These are phyloP conservation scores for Wickerhamomyces mucosus DNA, from an alignment of 805 yeast genomes.

Conservation along the genomic window DNA sequence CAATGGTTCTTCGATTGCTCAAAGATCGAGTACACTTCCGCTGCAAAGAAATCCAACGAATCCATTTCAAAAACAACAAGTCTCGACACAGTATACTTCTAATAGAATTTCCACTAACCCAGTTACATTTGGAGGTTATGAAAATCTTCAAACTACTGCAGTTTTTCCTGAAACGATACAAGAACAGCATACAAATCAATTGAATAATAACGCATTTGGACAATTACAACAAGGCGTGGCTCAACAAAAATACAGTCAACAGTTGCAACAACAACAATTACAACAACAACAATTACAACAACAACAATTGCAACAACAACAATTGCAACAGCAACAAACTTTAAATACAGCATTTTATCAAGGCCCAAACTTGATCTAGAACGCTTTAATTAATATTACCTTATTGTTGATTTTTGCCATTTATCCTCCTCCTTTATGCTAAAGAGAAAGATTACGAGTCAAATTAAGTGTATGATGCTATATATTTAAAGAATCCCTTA, in stretches of 20 bases:
- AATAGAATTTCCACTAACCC: constrained; percentile 23
- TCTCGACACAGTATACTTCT: constrained; percentile 14
- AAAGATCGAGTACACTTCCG: constrained; percentile 1
- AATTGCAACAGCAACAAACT: constrained; percentile 1
- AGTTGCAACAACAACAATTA: constrained; percentile 6
- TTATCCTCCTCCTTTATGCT: too few species aligned
- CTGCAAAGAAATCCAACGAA: constrained; percentile 20
- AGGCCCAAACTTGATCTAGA: constrained; percentile 3
- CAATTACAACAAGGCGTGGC: constrained; percentile 21
- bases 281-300: constrained; percentile 10
- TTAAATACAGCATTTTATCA: neutral
- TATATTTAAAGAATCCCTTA: neutral
- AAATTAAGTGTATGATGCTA: neutral
- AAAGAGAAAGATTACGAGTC: neutral
- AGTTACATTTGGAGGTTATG: constrained; percentile 71
- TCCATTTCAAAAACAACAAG: constrained; percentile 24
- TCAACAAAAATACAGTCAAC: constrained; percentile 11
- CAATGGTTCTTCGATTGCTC: constrained; percentile 1
- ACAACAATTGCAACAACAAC: constrained; percentile 7
- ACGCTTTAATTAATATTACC: neutral
- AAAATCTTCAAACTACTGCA: constrained; percentile 52
- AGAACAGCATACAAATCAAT: constrained; percentile 26
- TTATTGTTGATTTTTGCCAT: too few species aligned
- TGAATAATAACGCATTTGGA: constrained; percentile 28
- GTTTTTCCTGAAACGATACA: constrained; percentile 60